Base-by-base conservation (phyloP, 345 rosid genomes). In the Raphanus raphanistrum region DNA sequence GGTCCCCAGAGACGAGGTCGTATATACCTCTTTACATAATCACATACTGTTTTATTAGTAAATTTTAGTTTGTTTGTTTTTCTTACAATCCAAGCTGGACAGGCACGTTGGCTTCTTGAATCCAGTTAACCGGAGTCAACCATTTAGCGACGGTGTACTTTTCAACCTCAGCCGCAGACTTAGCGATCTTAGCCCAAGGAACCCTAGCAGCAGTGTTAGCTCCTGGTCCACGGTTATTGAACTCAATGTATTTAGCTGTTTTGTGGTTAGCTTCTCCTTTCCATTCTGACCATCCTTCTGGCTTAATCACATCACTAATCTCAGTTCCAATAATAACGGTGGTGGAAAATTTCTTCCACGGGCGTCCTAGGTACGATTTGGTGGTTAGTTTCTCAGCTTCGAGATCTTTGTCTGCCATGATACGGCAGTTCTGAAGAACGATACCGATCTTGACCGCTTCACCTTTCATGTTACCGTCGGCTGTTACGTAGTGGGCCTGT, bases 381-480 rank as follows among this genome's bases (percentile, higher is more conserved):
- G 80, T 59, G 36, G 43, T 64, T 50, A 50, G 55, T 63, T 75
- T 86, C 0, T 61, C 78, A 0, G 88, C 73, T n/a, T 36, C 71
- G 5, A 90, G 90, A 8, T 74, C 76, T 70, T 66, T 75, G 78
- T 93, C 97, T 0, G 97, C 84, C 33, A 86, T 89, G 74, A 91
- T 85, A 66, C 87, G 83, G 84, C 97, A 93, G 85, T 88, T 88
- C 3, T 91, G 97, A 75, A 93, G 79, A 32, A 88, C 86, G 27
- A 88, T 63, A 26, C 88, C 90, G 43, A 80, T 85, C 73, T 63
- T 81, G 43, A 83, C 79, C 0, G 70, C 13, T 68, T 33, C 0
- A 1, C 66, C 36, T 28, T 32, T 65, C 48, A 17, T 82, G 76
- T 81, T 81, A 5, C 90, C 94, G 3, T 87, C 88, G 1, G 94